These are phyloP conservation scores for Angomonas ambiguus DNA, from an alignment of 208 protist genomes.

Conservation along the genomic window DNA sequence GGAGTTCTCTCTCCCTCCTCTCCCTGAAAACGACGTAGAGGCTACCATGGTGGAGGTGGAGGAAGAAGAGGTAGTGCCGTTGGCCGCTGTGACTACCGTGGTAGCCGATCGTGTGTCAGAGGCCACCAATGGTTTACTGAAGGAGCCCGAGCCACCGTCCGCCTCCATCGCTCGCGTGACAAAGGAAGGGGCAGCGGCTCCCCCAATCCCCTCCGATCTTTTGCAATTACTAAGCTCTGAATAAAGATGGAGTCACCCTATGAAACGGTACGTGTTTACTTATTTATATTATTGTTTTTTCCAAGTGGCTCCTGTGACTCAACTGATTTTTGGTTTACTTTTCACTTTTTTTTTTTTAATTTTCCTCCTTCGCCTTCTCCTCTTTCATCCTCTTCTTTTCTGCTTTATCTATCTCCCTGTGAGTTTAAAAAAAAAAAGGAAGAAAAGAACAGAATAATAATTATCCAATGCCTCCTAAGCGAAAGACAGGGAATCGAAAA, in stretches of 20 bases:
- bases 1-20: background rate
- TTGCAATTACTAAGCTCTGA: constrained; percentile 80
- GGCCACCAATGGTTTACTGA: constrained; percentile 62
- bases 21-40: background rate
- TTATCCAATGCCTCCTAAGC: constrained; percentile 11
- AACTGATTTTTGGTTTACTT: background rate
- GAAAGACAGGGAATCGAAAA: constrained; percentile 5
- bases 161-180: constrained; percentile 54
- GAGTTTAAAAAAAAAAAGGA: background rate
- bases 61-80: constrained; percentile 31
- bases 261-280: no score
- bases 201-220: constrained; percentile 67
- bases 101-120: constrained; percentile 56
- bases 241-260: constrained; percentile 1
- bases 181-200: constrained; percentile 50
- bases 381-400: background rate
- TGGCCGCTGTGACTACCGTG: constrained; percentile 50
- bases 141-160: constrained; percentile 65
- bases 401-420: background rate
- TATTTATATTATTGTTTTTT: constrained; percentile 6
- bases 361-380: constrained; percentile 3
- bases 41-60: constrained; percentile 2
- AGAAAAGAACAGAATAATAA: background rate
- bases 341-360: background rate
- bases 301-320: background rate